Conservation (phyloP, 179 eudicot genomes). For the Beta lomatogona region DNA sequence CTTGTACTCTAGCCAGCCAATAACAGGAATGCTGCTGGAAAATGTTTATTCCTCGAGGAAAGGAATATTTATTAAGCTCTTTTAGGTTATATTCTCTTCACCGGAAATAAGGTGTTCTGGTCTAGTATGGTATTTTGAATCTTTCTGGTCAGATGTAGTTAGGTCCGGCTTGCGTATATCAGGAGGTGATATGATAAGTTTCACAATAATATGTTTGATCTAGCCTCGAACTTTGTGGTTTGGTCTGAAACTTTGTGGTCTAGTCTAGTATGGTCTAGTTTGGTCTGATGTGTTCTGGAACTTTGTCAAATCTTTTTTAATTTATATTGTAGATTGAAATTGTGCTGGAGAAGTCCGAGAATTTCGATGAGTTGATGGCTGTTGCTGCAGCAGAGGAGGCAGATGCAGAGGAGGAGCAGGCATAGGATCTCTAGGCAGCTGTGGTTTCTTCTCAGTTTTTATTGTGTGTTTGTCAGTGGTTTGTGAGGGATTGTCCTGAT, state of each 20-base stretch:
- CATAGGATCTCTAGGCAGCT: slow-evolving; percentile 11
- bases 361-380: slow-evolving; percentile 92
- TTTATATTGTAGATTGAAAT: slow-evolving; percentile 64
- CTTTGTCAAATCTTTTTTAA: too few relatives aligned
- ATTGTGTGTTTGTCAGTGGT: not conserved
- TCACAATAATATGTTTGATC: too few relatives aligned
- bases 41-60: not conserved
- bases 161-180: too few relatives aligned
- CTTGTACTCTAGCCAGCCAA: not conserved
- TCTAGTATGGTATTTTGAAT: too few relatives aligned
- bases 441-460: not conserved
- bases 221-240: too few relatives aligned
- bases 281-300: too few relatives aligned
- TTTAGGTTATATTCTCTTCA: not conserved
- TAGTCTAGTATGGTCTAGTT: too few relatives aligned
- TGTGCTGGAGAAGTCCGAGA: slow-evolving; percentile 73
- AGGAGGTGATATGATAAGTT: too few relatives aligned
- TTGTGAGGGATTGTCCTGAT: slow-evolving; percentile 19
- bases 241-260: too few relatives aligned
- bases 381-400: slow-evolving; percentile 50
- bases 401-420: slow-evolving; percentile 41
- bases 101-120: too few relatives aligned
- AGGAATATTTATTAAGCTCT: not conserved
- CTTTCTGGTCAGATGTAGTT: too few relatives aligned
- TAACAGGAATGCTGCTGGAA: not conserved